phyloP scores from a whole-genome alignment of 2,329 filamentous ascomycete species.

The Paracoccidioides brasiliensis region DNA sequence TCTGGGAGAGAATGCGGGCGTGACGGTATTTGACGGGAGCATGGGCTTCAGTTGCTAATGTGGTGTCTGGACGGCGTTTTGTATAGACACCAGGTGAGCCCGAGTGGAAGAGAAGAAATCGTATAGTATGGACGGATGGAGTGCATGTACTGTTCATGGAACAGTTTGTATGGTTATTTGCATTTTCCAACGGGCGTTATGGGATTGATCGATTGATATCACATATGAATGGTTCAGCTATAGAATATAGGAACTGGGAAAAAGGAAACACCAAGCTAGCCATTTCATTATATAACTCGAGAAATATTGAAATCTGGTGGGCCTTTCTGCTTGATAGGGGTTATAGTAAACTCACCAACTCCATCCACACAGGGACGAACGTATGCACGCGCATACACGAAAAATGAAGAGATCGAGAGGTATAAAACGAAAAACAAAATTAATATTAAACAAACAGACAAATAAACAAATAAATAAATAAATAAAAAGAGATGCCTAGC shows the following conservation, averaged over 20 bases:
- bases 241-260: background rate
- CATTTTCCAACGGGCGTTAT: too few species aligned
- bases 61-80: background rate
- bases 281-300: background rate
- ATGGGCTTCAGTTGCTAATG: slow-evolving; percentile 15
- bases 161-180: background rate
- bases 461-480: background rate
- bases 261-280: background rate
- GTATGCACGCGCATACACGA: too few species aligned
- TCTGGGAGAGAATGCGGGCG: slow-evolving; percentile 7
- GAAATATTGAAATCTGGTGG: background rate
- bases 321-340: background rate
- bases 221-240: too few species aligned
- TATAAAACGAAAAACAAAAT: too few species aligned
- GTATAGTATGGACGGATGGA: too few species aligned
- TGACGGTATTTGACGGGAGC: slow-evolving; percentile 16
- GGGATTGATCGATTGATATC: too few species aligned
- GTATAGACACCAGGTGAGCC: too few species aligned
- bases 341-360: background rate
- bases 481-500: background rate
- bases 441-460: too few species aligned
- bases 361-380: too few species aligned
- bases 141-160: too few species aligned
- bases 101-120: too few species aligned
- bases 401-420: background rate